Conservation (phyloP, 2,329 filamentous ascomycete genomes). For the Dendryphion nanum region DNA sequence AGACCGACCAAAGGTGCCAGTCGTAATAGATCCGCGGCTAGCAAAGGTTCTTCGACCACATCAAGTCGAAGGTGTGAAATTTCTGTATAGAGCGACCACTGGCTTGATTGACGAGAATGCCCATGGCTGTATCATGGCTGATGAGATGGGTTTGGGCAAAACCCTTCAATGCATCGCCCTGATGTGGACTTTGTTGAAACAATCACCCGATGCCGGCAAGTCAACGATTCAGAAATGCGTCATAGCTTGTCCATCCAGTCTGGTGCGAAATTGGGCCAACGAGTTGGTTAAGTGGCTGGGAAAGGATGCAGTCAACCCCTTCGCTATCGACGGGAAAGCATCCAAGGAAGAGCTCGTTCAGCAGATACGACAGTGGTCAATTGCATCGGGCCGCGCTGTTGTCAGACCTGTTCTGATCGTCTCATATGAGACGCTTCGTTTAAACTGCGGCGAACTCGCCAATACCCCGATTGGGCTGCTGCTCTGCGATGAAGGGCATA, state of each 20-base stretch:
- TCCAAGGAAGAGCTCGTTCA: constrained; percentile 88
- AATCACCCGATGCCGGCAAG: constrained; percentile 93
- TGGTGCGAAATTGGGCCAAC: constrained; percentile 98
- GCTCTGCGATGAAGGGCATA: constrained; percentile 94
- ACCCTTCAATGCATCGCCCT: constrained; percentile 95
- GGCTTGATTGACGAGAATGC: constrained; percentile 93
- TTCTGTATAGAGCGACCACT: constrained; percentile 91
- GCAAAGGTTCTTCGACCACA: constrained; percentile 90
- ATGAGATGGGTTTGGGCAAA: constrained; percentile 98
- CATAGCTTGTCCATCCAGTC: constrained; percentile 92
- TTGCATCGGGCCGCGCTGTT: constrained; percentile 82
- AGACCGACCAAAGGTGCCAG: constrained; percentile 84
- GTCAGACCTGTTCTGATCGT: constrained; percentile 94
- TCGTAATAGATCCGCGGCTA: constrained; percentile 89
- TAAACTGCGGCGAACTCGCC: constrained; percentile 87
- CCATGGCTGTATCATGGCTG: constrained; percentile 98
- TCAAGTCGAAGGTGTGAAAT: constrained; percentile 97
- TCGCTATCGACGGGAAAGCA: constrained; percentile 95
- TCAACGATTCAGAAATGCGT: constrained; percentile 93
- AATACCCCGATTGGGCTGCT: constrained; percentile 88
- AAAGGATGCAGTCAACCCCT: constrained; percentile 83
- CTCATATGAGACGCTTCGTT: constrained; percentile 90
- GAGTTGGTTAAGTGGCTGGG: constrained; percentile 97
- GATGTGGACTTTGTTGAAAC: constrained; percentile 95
- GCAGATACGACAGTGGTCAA: constrained; percentile 93